A percentile compares a stretch with the other conserved stretches of the same genome.
Conservation (phyloP, 1,284 basidiomycete species). For the Microbotryum lychnidis-dioicae region DNA sequence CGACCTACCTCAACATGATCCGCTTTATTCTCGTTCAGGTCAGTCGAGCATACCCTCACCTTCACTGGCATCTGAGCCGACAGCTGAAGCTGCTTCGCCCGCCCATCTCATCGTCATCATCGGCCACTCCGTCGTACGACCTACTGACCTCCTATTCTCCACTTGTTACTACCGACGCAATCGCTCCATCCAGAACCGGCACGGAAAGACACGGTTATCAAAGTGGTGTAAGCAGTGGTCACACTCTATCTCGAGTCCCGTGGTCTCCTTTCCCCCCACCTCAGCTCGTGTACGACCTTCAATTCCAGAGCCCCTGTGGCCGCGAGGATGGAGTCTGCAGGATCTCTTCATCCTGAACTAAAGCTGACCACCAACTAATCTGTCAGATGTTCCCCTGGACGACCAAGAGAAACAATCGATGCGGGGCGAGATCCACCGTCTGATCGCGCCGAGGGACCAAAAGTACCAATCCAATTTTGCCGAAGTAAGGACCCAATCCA, state of each 20-base stretch:
- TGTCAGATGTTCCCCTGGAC: conserved; percentile 51
- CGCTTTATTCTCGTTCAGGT: conserved; percentile 89
- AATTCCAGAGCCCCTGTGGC: not conserved
- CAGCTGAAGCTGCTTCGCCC: not conserved
- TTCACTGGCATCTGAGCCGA: not conserved
- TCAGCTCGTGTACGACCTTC: not conserved
- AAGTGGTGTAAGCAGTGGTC: conserved; percentile 73
- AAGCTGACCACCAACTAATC: too few species aligned
- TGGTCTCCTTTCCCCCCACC: conserved; percentile 42
- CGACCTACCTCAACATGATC: conserved; percentile 51
- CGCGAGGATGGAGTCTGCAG: not conserved
- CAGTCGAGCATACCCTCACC: conserved; percentile 23
- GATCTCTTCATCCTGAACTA: not conserved
- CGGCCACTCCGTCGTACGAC: not conserved
- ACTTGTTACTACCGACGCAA: not conserved
- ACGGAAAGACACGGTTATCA: conserved; percentile 91
- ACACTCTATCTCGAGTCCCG: too few species aligned
- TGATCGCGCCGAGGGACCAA: conserved; percentile 94
- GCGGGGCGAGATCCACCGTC: conserved; percentile 86
- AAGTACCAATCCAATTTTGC: conserved; percentile 99
- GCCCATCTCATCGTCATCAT: conserved; percentile 1
- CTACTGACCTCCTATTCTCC: not conserved
- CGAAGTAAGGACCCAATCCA: conserved; percentile 56
- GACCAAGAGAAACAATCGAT: conserved; percentile 94
- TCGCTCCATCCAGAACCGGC: conserved; percentile 63